phyloP scores from a whole-genome alignment of 176 grass and related monocot genomes.

The Carex cristatella region DNA sequence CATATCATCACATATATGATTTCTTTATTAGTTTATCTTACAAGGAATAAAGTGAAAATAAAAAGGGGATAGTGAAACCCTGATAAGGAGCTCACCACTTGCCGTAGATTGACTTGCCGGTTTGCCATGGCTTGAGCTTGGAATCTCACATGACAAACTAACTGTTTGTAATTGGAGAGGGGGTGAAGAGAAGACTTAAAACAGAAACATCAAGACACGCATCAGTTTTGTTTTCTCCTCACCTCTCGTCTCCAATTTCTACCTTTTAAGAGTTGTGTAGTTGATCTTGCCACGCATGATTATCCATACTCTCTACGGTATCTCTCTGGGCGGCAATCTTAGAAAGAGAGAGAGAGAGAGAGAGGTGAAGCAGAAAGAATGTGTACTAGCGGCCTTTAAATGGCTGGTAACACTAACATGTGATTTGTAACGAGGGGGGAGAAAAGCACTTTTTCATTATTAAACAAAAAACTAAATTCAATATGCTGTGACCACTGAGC shows the following conservation, averaged over 20 bases:
- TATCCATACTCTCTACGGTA: not conserved
- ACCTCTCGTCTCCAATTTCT: not conserved
- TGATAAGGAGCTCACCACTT: slow-evolving; percentile 25
- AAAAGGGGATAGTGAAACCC: slow-evolving; percentile 15
- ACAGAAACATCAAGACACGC: not conserved
- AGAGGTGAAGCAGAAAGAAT: slow-evolving; percentile 20
- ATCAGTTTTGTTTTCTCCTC: slow-evolving; percentile 11
- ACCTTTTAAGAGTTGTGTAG: slow-evolving; percentile 15
- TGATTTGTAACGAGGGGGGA: not conserved
- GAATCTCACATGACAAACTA: slow-evolving; percentile 34
- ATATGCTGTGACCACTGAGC: slow-evolving; percentile 8
- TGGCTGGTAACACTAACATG: not conserved
- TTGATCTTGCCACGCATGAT: slow-evolving; percentile 21
- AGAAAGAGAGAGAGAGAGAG: not conserved
- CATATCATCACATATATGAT: not conserved
- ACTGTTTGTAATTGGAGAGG: slow-evolving; percentile 19
- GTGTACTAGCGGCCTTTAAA: slow-evolving; percentile 13
- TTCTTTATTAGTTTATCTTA: slow-evolving; percentile 9
- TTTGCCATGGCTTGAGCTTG: slow-evolving; percentile 23
- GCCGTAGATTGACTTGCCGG: slow-evolving; percentile 36
- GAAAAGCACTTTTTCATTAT: not conserved
- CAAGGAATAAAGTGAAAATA: slow-evolving; percentile 5
- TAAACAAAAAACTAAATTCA: slow-evolving; percentile 8
- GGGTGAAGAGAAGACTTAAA: not conserved
- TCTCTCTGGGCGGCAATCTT: not conserved